These are phyloP conservation scores for Hordeum pubiflorum DNA, from an alignment of 202 grass and related monocot genomes.

Conservation along the genomic window DNA sequence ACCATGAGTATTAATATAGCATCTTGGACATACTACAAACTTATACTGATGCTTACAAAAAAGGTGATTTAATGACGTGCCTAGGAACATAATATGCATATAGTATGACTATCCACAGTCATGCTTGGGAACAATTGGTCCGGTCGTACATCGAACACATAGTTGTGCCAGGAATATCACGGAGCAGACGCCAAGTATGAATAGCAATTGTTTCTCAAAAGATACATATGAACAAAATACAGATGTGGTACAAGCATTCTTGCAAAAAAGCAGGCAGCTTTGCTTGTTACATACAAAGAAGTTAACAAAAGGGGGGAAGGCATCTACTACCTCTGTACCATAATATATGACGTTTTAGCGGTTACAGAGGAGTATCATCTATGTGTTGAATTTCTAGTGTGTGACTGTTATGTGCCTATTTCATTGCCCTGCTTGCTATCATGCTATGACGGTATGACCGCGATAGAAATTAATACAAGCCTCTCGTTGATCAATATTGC, in stretches of 20 bases:
- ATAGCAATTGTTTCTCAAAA: neutral
- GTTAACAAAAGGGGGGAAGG: neutral
- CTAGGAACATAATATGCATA: neutral
- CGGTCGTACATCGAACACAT: constrained; percentile 2
- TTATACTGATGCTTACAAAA: neutral
- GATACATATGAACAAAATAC: neutral
- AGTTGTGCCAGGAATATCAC: neutral
- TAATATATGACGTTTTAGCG: too few species aligned
- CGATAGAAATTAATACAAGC: neutral
- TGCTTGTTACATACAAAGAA: neutral
- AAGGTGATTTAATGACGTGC: neutral
- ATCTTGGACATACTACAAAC: too few species aligned
- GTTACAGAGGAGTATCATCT: neutral
- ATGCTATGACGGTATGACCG: neutral
- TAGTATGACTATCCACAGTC: neutral
- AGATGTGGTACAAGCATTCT: neutral
- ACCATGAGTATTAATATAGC: neutral
- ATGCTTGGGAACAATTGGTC: neutral
- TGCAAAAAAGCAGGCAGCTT: constrained; percentile 14
- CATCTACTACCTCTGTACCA: neutral
- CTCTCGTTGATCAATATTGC: constrained; percentile 1
- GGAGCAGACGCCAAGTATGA: neutral
- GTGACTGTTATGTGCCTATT: neutral
- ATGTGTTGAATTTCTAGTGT: neutral
- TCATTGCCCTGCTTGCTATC: neutral